These are phyloP conservation scores for Decorospora gaudefroyi DNA, from an alignment of 2,329 filamentous ascomycete genomes.

Conservation along the genomic window DNA sequence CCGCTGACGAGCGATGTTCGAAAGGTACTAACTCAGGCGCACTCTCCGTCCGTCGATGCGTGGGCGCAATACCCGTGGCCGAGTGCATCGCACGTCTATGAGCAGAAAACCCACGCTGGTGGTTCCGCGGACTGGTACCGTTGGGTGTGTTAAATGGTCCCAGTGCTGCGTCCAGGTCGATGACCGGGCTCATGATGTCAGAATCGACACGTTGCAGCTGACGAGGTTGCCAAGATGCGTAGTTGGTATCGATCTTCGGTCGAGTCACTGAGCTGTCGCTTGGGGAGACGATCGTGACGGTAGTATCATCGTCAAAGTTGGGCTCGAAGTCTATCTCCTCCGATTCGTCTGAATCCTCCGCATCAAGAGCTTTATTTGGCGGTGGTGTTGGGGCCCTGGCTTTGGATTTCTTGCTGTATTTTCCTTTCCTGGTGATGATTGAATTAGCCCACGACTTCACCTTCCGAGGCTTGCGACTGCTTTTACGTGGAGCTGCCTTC, in stretches of 20 bases:
- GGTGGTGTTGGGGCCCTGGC: conserved; percentile 38
- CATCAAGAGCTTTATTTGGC: conserved; percentile 29
- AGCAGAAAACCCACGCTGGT: conserved; percentile 43
- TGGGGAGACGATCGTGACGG: conserved; percentile 49
- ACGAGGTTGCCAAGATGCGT: conserved; percentile 47
- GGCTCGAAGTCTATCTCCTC: conserved; percentile 47
- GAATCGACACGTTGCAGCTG: conserved; percentile 46
- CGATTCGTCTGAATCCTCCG: conserved; percentile 42
- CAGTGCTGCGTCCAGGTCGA: conserved; percentile 91
- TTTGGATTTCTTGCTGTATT: conserved; percentile 55
- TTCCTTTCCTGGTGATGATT: conserved; percentile 67
- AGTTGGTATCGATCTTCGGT: conserved; percentile 42
- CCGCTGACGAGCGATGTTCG: conserved; percentile 55
- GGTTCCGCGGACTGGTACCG: conserved; percentile 65
- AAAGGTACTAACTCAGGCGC: conserved; percentile 79
- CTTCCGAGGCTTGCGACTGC: conserved; percentile 60
- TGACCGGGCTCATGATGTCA: conserved; percentile 77
- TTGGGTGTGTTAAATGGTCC: conserved; percentile 87
- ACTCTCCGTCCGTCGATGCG: conserved; percentile 77
- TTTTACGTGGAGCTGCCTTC: conserved; percentile 60
- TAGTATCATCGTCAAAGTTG: conserved; percentile 50
- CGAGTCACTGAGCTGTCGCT: conserved; percentile 27
- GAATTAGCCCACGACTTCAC: conserved; percentile 74
- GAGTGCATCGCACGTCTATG: conserved; percentile 74
- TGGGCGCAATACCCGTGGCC: conserved; percentile 74